Conservation (phyloP, 2,329 filamentous ascomycete genomes). For the Ploettnerulaceae sp. region DNA sequence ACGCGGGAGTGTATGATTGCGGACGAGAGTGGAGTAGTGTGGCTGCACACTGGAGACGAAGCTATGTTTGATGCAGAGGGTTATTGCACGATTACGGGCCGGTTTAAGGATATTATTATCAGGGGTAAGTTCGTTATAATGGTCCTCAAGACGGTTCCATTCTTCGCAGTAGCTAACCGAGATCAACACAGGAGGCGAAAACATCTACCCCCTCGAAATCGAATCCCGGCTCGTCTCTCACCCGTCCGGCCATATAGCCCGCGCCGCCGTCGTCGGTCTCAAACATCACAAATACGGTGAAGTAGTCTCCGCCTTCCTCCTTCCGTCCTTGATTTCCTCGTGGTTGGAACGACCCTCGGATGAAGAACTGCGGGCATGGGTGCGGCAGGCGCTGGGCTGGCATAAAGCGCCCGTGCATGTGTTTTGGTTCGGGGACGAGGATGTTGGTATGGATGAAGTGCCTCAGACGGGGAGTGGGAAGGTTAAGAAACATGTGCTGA, state of each 20-base stretch:
- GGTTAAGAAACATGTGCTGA: constrained; percentile 51
- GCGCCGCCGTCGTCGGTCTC: constrained; percentile 59
- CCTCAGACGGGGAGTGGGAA: constrained; percentile 70
- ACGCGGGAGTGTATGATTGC: constrained; percentile 47
- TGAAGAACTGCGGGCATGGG: constrained; percentile 58
- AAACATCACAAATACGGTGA: constrained; percentile 62
- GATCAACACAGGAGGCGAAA: constrained; percentile 46
- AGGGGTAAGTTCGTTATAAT: constrained; percentile 48
- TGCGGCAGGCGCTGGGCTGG: constrained; percentile 53
- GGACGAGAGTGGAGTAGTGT: constrained; percentile 34
- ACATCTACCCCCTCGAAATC: constrained; percentile 62
- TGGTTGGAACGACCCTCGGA: constrained; percentile 60
- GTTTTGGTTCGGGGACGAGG: constrained; percentile 68
- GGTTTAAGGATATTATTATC: constrained; percentile 69
- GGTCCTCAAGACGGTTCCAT: too few species aligned
- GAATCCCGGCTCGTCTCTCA: constrained; percentile 62
- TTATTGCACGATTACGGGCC: constrained; percentile 53
- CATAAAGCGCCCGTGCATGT: constrained; percentile 68
- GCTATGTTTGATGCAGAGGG: constrained; percentile 44
- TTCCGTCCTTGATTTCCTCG: constrained; percentile 57
- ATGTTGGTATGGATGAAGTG: constrained; percentile 45
- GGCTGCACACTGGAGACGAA: constrained; percentile 53
- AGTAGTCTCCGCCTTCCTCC: constrained; percentile 62
- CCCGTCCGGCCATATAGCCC: constrained; percentile 41
- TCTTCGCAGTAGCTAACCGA: constrained; percentile 41